Conservation (phyloP, 2,329 filamentous ascomycete genomes). For the Macroventuria anomochaeta region DNA sequence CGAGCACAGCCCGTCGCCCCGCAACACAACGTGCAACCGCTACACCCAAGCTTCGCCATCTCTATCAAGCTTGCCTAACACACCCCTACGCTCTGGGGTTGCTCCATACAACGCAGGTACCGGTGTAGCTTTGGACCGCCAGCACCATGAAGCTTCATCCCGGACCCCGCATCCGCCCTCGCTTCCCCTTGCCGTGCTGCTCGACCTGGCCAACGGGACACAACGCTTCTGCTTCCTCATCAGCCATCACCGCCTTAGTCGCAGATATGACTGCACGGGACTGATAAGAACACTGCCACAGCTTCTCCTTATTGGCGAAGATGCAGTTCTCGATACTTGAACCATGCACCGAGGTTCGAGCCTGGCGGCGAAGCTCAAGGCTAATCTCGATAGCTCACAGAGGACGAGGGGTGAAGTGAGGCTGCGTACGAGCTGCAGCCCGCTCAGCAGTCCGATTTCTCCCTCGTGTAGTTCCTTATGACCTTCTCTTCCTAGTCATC, state of each 20-base stretch:
- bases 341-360: constrained; percentile 11
- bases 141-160: constrained; percentile 5
- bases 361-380: constrained; percentile 10
- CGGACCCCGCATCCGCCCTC: constrained; percentile 12
- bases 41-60: constrained; percentile 7
- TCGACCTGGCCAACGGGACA: constrained; percentile 11
- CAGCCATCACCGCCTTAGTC: constrained; percentile 22
- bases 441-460: background rate
- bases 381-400: constrained; percentile 15
- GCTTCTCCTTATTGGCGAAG: constrained; percentile 6
- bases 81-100: background rate
- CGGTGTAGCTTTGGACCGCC: background rate
- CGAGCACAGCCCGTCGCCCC: background rate
- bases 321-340: constrained; percentile 3
- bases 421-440: constrained; percentile 6
- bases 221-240: constrained; percentile 17
- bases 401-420: constrained; percentile 12
- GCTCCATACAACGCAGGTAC: background rate
- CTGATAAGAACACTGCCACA: constrained; percentile 21
- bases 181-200: constrained; percentile 7
- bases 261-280: constrained; percentile 16
- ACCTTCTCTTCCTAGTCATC: background rate
- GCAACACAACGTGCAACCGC: background rate
- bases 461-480: background rate
- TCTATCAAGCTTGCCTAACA: constrained; percentile 8